phyloP scores from a whole-genome alignment of 352 stramenopile species.

The Globisporangium perplexum region DNA sequence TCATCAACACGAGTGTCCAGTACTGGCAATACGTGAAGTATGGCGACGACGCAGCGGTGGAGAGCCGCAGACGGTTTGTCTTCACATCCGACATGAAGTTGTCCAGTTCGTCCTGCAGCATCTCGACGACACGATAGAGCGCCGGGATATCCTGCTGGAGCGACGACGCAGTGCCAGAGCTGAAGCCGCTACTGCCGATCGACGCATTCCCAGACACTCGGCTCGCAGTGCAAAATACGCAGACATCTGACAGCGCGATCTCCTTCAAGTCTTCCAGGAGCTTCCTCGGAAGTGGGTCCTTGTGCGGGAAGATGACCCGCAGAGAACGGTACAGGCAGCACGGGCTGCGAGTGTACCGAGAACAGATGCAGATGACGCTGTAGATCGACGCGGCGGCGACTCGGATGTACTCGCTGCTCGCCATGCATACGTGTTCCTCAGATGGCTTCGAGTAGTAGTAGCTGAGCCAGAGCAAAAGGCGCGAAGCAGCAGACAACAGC shows the following conservation, averaged over 20 bases:
- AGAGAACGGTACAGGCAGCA: slow-evolving; percentile 70
- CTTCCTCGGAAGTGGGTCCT: slow-evolving; percentile 45
- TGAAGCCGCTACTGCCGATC: not conserved
- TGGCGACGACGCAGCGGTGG: slow-evolving; percentile 14
- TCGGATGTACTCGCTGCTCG: slow-evolving; percentile 47
- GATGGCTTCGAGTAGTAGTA: slow-evolving; percentile 52
- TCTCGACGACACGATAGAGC: slow-evolving; percentile 49
- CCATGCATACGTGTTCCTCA: slow-evolving; percentile 23
- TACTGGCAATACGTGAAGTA: slow-evolving; percentile 71
- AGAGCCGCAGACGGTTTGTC: slow-evolving; percentile 54
- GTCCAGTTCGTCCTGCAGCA: slow-evolving; percentile 46
- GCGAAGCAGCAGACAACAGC: slow-evolving; percentile 43
- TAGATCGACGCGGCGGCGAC: slow-evolving; percentile 64
- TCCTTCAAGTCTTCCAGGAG: slow-evolving; percentile 43
- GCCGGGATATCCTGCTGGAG: slow-evolving; percentile 62
- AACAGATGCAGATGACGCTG: slow-evolving; percentile 65
- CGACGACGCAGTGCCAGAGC: slow-evolving; percentile 16
- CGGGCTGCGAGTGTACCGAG: slow-evolving; percentile 53
- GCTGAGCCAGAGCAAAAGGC: slow-evolving; percentile 57
- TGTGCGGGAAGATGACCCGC: slow-evolving; percentile 67
- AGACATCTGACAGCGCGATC: slow-evolving; percentile 49
- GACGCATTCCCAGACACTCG: not conserved
- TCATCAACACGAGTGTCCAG: slow-evolving; percentile 56
- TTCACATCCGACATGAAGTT: slow-evolving; percentile 61
- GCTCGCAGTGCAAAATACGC: slow-evolving; percentile 30